phyloP scores from a whole-genome alignment of 371 early-diverging fungal species.

The Mortierella sp. region DNA sequence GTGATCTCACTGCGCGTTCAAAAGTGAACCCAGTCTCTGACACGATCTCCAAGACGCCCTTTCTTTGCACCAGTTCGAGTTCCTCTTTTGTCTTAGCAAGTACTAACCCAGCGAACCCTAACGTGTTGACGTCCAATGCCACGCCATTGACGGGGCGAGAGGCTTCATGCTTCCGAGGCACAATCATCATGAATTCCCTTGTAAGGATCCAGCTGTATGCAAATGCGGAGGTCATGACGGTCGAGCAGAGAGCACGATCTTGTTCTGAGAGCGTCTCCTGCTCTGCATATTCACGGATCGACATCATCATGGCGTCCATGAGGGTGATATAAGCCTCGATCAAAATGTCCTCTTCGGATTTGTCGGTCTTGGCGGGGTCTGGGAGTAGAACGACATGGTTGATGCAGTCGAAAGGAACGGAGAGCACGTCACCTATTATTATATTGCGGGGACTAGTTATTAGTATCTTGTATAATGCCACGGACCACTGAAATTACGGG shows the following conservation, averaged over 20 bases:
- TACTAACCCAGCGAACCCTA: constrained; percentile 78
- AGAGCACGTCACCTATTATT: constrained; percentile 29
- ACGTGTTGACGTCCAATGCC: constrained; percentile 67
- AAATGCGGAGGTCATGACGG: constrained; percentile 9
- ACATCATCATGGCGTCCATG: constrained; percentile 48
- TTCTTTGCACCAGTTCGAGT: constrained; percentile 56
- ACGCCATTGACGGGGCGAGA: constrained; percentile 34
- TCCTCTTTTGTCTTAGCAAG: constrained; percentile 69
- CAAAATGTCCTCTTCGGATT: constrained; percentile 40
- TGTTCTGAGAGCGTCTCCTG: constrained; percentile 19
- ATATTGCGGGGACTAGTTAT: not conserved
- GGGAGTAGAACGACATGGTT: constrained; percentile 26
- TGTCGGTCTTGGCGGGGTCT: constrained; percentile 1
- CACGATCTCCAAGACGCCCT: constrained; percentile 34
- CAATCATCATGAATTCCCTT: constrained; percentile 74
- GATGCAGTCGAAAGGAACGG: constrained; percentile 34
- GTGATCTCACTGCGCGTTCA: not conserved
- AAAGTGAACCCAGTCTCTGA: constrained; percentile 38
- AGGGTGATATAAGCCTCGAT: constrained; percentile 40
- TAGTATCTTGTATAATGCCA: too few relatives aligned
- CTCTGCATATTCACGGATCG: constrained; percentile 41
- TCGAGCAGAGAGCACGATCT: constrained; percentile 4
- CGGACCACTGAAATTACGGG: too few relatives aligned
- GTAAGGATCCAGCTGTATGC: constrained; percentile 78
- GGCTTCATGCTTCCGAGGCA: constrained; percentile 70